Percentiles rank a stretch among this genome's conserved stretches.
Conservation (phyloP, 495 filamentous ascomycete genomes). For the Penicillium canescens region DNA sequence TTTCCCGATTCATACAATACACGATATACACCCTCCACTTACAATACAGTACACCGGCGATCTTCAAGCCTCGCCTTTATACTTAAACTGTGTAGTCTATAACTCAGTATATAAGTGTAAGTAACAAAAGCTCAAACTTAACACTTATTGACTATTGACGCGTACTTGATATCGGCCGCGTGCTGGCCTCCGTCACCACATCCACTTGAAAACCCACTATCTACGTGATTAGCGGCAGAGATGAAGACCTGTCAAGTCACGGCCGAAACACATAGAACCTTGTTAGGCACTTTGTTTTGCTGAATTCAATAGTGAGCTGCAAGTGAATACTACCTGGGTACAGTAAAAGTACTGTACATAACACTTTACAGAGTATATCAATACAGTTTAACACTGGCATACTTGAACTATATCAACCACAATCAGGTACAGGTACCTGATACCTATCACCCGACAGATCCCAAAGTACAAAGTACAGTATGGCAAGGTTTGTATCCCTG, state of each 20-base stretch:
- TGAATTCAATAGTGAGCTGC: no score
- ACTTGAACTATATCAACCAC: no score
- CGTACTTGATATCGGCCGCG: not conserved
- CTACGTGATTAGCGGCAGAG: not conserved
- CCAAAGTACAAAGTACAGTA: not conserved
- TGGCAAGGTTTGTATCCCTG: slow-evolving; percentile 2
- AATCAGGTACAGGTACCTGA: not conserved
- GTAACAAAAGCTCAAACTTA: no score
- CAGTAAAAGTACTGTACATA: no score
- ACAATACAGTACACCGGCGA: not conserved
- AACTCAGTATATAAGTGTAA: no score
- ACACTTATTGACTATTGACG: not conserved
- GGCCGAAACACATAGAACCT: no score
- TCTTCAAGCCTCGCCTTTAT: slow-evolving; percentile 1
- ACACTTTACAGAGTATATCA: no score
- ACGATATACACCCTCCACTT: not conserved
- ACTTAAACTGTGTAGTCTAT: not conserved
- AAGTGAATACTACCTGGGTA: no score
- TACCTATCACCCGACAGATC: not conserved
- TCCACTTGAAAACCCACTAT: not conserved
- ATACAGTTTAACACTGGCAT: no score
- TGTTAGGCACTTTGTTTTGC: no score
- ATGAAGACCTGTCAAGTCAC: not conserved
- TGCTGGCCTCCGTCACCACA: not conserved
- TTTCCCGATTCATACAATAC: not conserved